Percentiles rank a stretch among this genome's conserved stretches.
Conservation (phyloP, 1,284 basidiomycete genomes). For the Sporisorium iseilematis-ciliati region DNA sequence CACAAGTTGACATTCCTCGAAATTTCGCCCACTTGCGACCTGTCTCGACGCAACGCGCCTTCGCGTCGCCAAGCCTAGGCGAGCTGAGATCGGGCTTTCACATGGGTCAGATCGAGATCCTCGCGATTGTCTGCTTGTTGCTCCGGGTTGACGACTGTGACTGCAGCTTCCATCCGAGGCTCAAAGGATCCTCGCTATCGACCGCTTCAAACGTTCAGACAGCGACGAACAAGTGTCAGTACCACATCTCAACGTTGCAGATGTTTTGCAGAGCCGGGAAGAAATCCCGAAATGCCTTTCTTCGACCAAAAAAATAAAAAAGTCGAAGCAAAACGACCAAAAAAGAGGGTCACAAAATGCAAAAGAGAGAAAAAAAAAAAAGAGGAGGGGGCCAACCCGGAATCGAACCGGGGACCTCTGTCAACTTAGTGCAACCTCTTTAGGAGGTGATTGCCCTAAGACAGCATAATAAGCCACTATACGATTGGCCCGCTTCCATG, state of each 20-base stretch:
- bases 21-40: conserved; percentile 12
- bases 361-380: conserved; percentile 2
- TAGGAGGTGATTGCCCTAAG: conserved; percentile 39
- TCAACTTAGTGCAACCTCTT: conserved; percentile 38
- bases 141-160: not conserved
- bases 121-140: not conserved
- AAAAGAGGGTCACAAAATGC: not conserved
- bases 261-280: too few relatives aligned
- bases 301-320: not conserved
- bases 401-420: conserved; percentile 60
- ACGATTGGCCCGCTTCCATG: conserved; percentile 45
- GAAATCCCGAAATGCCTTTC: not conserved
- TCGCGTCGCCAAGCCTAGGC: not conserved
- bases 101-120: not conserved
- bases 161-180: too few relatives aligned
- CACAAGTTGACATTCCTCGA: conserved; percentile 45
- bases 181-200: too few relatives aligned
- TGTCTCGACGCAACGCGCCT: not conserved
- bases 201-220: too few relatives aligned
- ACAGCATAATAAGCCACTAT: conserved; percentile 61
- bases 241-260: too few relatives aligned
- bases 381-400: conserved; percentile 47
- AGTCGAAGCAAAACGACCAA: not conserved
- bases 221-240: too few relatives aligned
- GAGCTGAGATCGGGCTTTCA: not conserved